A percentile compares a stretch with the other conserved stretches of the same genome.
Conservation (phyloP, 129 eudicot genomes). For the Flaveria ramosissima region DNA sequence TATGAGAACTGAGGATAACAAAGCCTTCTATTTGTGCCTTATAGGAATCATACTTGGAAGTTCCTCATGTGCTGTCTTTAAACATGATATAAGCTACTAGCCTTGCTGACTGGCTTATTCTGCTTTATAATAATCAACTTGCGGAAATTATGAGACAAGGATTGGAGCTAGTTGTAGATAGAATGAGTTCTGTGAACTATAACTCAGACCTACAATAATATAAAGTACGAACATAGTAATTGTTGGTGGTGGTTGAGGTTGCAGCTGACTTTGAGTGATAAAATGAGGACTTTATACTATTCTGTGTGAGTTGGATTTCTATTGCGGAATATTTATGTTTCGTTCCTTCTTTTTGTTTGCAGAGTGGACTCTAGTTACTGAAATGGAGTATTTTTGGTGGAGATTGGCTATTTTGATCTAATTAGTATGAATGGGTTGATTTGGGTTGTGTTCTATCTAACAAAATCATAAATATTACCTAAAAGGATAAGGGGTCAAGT, state of each 20-base stretch:
- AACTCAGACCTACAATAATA: background rate
- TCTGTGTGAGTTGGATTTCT: background rate
- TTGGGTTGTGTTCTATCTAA: background rate
- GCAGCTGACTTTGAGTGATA: conserved; percentile 1
- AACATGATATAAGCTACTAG: conserved; percentile 18
- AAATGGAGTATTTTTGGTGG: background rate
- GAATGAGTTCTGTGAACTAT: background rate
- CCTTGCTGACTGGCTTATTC: conserved; percentile 8
- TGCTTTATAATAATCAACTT: conserved; percentile 10
- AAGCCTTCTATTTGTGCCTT: background rate
- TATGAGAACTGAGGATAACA: background rate
- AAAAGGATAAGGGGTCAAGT: background rate
- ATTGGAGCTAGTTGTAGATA: background rate
- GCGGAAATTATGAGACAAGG: background rate
- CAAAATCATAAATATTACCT: background rate
- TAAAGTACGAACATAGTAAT: no score
- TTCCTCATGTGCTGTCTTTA: background rate
- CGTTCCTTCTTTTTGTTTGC: background rate
- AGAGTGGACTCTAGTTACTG: conserved; percentile 1
- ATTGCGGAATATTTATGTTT: background rate
- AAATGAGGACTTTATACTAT: conserved; percentile 4
- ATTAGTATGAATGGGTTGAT: background rate
- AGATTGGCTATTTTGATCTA: background rate
- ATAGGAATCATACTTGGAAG: background rate
- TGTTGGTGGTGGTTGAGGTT: background rate